These are phyloP conservation scores for Lipomyces kockii DNA, from an alignment of 805 yeast species.

Conservation along the genomic window DNA sequence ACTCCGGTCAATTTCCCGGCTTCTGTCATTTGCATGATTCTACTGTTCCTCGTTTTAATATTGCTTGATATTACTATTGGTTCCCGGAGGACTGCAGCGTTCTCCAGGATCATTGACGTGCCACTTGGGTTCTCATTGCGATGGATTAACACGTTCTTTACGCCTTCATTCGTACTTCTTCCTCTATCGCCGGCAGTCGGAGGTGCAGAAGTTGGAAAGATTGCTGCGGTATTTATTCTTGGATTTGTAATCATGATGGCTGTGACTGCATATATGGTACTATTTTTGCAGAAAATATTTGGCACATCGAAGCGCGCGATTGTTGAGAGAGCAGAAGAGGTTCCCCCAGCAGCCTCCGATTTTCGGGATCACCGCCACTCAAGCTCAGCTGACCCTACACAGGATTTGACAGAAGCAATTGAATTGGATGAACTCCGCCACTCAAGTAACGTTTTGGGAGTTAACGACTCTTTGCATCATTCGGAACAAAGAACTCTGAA, in stretches of 20 bases:
- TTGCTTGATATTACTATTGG: constrained; percentile 49
- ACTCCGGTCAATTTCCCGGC: constrained; percentile 65
- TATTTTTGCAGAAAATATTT: constrained; percentile 49
- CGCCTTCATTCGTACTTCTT: constrained; percentile 74
- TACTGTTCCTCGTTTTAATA: constrained; percentile 56
- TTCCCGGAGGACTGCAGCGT: constrained; percentile 38
- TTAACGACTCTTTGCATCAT: neutral
- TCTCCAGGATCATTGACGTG: constrained; percentile 48
- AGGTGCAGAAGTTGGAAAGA: constrained; percentile 70
- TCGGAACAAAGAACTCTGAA: neutral
- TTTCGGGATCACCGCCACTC: constrained; percentile 5
- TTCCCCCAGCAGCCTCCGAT: constrained; percentile 18
- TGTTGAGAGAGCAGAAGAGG: constrained; percentile 39
- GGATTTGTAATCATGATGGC: constrained; percentile 63
- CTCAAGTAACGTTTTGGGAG: neutral
- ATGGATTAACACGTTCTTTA: constrained; percentile 80
- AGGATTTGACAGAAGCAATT: constrained; percentile 18
- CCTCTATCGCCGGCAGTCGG: constrained; percentile 70
- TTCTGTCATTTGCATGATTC: constrained; percentile 71
- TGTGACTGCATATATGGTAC: constrained; percentile 55
- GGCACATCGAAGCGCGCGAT: constrained; percentile 38
- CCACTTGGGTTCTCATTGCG: constrained; percentile 69
- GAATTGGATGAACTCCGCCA: constrained; percentile 15
- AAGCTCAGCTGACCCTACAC: neutral
- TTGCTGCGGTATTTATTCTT: constrained; percentile 71